Percentiles rank a stretch among this genome's conserved stretches.
These are phyloP conservation scores for Annona squamosa DNA, from an alignment of 164 flowering plant genomes.

Conservation along the genomic window DNA sequence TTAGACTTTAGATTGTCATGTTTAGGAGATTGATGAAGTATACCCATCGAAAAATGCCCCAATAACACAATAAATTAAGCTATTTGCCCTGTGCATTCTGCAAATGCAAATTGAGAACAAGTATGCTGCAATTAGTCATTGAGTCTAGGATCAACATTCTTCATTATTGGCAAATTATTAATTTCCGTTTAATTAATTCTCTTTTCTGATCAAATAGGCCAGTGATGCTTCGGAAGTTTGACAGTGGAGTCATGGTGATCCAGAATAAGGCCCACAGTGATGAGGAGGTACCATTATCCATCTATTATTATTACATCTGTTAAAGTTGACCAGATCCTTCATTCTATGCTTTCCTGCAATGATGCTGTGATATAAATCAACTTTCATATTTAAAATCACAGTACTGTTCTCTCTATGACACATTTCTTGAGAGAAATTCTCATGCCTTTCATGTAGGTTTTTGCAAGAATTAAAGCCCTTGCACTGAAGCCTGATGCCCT, in stretches of 20 bases:
- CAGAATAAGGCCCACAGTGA: conserved; percentile 90
- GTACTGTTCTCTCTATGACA: neutral
- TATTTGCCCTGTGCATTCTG: neutral
- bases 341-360: neutral
- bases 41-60: neutral
- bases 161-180: neutral
- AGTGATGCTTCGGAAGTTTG: conserved; percentile 89
- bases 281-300: conserved; percentile 56
- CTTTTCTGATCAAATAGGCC: conserved; percentile 41
- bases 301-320: neutral
- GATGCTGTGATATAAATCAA: neutral
- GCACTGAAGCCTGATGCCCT: conserved; percentile 69
- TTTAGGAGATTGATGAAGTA: neutral
- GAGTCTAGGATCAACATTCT: neutral
- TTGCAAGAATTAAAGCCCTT: conserved; percentile 58
- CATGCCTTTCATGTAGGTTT: conserved; percentile 34
- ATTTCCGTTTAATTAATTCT: neutral
- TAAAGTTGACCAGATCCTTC: neutral
- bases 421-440: neutral
- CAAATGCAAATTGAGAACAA: neutral
- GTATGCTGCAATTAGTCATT: neutral
- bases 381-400: neutral
- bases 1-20: neutral
- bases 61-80: neutral
- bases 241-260: conserved; percentile 97